phyloP scores from a whole-genome alignment of 306 rosid genomes.

The Ormosia semicastrata region DNA sequence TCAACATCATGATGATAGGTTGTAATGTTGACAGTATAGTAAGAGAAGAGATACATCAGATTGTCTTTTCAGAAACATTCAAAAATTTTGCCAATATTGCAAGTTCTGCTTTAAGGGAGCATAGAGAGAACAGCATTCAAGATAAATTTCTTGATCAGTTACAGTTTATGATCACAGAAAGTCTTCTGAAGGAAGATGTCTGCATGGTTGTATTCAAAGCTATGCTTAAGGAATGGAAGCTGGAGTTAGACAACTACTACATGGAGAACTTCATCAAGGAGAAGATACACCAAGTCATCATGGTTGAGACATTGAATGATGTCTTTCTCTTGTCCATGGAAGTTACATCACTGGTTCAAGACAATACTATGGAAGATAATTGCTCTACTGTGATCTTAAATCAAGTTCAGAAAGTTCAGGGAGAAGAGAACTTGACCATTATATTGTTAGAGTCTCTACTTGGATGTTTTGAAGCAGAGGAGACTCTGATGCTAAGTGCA shows the following conservation, averaged over 20 bases:
- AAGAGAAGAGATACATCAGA: constrained; percentile 34
- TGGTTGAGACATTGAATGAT: constrained; percentile 43
- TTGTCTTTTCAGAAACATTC: constrained; percentile 43
- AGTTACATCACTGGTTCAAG: constrained; percentile 26
- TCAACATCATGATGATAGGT: constrained; percentile 35
- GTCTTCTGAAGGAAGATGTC: constrained; percentile 44
- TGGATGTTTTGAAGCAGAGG: constrained; percentile 50
- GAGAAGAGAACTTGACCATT: constrained; percentile 35
- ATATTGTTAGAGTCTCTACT: constrained; percentile 35
- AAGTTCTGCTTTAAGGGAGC: constrained; percentile 16
- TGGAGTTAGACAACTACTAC: constrained; percentile 27
- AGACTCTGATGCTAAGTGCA: constrained; percentile 43
- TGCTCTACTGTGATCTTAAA: not conserved
- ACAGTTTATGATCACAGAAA: constrained; percentile 7
- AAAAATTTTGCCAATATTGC: constrained; percentile 15
- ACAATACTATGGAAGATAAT: constrained; percentile 10
- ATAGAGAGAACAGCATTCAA: constrained; percentile 17
- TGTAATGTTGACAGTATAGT: constrained; percentile 23
- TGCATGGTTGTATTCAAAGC: constrained; percentile 41
- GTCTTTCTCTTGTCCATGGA: constrained; percentile 9
- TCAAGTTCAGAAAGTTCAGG: constrained; percentile 5
- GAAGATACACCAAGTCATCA: constrained; percentile 38
- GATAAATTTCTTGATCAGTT: constrained; percentile 15
- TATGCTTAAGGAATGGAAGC: constrained; percentile 49
- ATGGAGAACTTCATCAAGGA: constrained; percentile 43